phyloP scores from a whole-genome alignment of 768 basidiomycete species.

The Scleroderma citrinum region DNA sequence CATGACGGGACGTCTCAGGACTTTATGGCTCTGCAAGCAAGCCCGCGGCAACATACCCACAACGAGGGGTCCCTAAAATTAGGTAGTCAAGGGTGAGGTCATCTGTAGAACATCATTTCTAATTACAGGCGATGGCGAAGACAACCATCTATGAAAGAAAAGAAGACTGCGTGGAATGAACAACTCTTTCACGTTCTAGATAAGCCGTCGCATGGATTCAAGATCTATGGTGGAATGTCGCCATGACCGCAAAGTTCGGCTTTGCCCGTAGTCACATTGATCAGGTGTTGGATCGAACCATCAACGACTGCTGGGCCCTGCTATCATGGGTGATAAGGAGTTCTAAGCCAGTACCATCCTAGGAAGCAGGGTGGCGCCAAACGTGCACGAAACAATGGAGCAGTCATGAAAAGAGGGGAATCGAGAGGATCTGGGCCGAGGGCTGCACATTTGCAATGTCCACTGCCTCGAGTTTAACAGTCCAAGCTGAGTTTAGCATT shows the following conservation, averaged over 20 bases:
- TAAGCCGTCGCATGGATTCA: background rate
- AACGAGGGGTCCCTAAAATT: conserved; percentile 2
- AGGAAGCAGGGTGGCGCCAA: background rate
- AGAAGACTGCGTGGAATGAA: background rate
- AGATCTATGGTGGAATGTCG: background rate
- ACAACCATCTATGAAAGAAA: background rate
- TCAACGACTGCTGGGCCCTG: background rate
- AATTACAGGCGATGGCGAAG: background rate
- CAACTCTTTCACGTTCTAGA: background rate
- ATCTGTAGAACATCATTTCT: background rate
- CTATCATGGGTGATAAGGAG: background rate
- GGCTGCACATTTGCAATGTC: conserved; percentile 2
- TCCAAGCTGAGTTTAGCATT: background rate
- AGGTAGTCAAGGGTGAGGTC: background rate
- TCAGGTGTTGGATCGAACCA: background rate
- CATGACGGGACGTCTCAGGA: background rate
- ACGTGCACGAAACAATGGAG: background rate
- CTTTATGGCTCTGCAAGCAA: background rate
- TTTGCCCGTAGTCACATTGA: background rate
- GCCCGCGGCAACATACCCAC: background rate
- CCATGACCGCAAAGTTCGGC: background rate
- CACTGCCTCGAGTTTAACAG: conserved; percentile 1
- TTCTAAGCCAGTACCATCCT: background rate
- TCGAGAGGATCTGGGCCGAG: background rate
- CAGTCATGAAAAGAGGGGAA: background rate